These are phyloP conservation scores for Yamadazyma taylorii DNA, from an alignment of 1,139 yeast species.

Conservation along the genomic window DNA sequence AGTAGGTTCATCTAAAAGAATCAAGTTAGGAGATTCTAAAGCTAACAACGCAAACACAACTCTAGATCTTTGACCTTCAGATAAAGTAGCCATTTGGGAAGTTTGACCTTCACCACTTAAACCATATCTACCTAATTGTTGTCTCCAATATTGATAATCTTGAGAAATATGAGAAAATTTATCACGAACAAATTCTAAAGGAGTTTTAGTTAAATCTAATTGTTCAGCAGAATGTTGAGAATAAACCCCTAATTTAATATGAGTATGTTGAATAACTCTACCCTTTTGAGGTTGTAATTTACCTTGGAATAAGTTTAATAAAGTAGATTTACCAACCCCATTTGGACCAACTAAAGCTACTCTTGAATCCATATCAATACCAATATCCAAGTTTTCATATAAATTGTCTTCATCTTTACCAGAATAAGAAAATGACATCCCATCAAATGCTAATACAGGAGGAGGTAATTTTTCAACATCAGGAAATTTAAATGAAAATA, in stretches of 20 bases:
- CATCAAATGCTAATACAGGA: conserved; percentile 96
- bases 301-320: conserved; percentile 96
- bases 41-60: conserved; percentile 97
- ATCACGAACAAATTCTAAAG: conserved; percentile 95
- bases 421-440: conserved; percentile 87
- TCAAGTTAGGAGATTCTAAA: conserved; percentile 90
- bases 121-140: conserved; percentile 97
- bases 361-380: conserved; percentile 99
- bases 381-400: conserved; percentile 88
- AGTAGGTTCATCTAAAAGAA: conserved; percentile 97
- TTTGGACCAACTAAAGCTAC: conserved; percentile 98
- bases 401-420: conserved; percentile 86
- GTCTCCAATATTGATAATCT: conserved; percentile 99
- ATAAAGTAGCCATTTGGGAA: conserved; percentile 95
- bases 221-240: conserved; percentile 99
- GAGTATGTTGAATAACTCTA: conserved; percentile 96
- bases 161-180: conserved; percentile 87
- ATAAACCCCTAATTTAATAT: conserved; percentile 96
- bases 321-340: conserved; percentile 98
- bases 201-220: conserved; percentile 90
- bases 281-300: conserved; percentile 85
- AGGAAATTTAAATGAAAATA: conserved; percentile 91
- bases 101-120: conserved; percentile 99
- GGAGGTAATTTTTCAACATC: conserved; percentile 98
- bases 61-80: conserved; percentile 99